Percentiles rank a stretch among this genome's conserved stretches.
These are phyloP conservation scores for Cyclotella kingstonii DNA, from an alignment of 108 stramenopile species.

Conservation along the genomic window DNA sequence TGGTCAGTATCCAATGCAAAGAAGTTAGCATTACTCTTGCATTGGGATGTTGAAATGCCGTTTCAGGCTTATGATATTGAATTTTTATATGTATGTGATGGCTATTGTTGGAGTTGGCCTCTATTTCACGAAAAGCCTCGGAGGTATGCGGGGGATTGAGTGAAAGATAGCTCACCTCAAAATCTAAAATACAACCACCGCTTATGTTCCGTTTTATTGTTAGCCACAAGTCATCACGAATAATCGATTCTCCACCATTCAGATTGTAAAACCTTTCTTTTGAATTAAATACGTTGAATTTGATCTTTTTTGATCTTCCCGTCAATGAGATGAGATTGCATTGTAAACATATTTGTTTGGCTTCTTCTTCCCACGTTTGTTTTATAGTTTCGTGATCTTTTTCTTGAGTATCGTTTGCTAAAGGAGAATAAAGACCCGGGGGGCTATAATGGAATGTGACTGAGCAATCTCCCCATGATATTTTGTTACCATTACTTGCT, in stretches of 20 bases:
- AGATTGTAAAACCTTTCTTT: not conserved
- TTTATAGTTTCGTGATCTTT: conserved; percentile 16
- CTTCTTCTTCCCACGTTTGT: conserved; percentile 46
- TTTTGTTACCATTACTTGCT: not conserved
- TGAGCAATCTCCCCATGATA: conserved; percentile 37
- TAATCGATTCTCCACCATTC: conserved; percentile 11
- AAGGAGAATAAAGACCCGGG: conserved; percentile 18
- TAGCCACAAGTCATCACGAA: conserved; percentile 43
- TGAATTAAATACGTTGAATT: conserved; percentile 16
- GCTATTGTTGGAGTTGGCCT: not conserved
- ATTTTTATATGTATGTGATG: conserved; percentile 14
- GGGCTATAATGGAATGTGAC: conserved; percentile 59
- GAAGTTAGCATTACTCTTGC: conserved; percentile 64
- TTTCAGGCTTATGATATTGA: conserved; percentile 62
- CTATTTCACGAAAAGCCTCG: not conserved
- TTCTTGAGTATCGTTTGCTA: not conserved
- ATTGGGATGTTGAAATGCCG: conserved; percentile 80
- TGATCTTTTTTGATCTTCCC: conserved; percentile 52
- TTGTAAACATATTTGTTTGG: conserved; percentile 29
- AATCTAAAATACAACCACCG: not conserved
- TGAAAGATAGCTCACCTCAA: conserved; percentile 10
- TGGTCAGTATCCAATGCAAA: conserved; percentile 63
- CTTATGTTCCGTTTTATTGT: not conserved
- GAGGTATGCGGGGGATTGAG: conserved; percentile 2
- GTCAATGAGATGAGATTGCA: conserved; percentile 41